Conservation (phyloP, 1,284 basidiomycete genomes). For the Trichosporon asahii region DNA sequence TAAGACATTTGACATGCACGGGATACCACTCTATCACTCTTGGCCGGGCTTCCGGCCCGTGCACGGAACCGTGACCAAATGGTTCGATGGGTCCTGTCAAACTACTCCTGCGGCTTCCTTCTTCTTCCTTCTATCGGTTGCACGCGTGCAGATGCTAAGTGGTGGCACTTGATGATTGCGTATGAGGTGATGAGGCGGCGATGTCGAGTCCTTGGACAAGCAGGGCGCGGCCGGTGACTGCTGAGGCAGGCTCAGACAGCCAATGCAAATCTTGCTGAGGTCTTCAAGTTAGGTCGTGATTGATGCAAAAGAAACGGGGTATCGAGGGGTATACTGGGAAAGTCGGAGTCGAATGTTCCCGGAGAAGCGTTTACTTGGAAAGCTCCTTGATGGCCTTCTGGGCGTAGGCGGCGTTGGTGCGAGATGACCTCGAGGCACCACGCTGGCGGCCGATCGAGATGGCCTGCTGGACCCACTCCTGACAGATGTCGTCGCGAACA, state of each 20-base stretch:
- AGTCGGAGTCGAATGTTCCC: background rate
- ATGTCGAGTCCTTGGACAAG: slow-evolving; percentile 45
- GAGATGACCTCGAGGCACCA: slow-evolving; percentile 53
- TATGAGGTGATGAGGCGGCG: slow-evolving; percentile 31
- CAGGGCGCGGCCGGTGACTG: slow-evolving; percentile 46
- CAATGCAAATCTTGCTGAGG: slow-evolving; percentile 12
- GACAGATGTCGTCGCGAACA: slow-evolving; percentile 72
- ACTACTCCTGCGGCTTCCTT: background rate
- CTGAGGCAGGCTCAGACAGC: slow-evolving; percentile 13
- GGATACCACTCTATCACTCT: background rate
- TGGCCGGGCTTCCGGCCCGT: background rate
- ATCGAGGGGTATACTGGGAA: slow-evolving; percentile 12
- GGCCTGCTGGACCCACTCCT: slow-evolving; percentile 76
- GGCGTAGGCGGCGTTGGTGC: slow-evolving; percentile 58
- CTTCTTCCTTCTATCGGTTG: slow-evolving; percentile 20
- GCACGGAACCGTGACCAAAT: background rate
- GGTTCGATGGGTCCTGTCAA: background rate
- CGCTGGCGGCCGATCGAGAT: slow-evolving; percentile 61
- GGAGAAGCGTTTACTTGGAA: slow-evolving; percentile 26
- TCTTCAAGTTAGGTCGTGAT: slow-evolving; percentile 15
- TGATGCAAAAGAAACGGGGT: slow-evolving; percentile 21
- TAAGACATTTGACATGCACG: slow-evolving; percentile 2
- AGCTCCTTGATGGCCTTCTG: slow-evolving; percentile 51
- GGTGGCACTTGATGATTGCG: slow-evolving; percentile 23
- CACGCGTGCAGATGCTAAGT: slow-evolving; percentile 24